Percentiles rank a stretch among this genome's conserved stretches.
Conservation (phyloP, 345 rosid genomes). For the Pistacia vera region DNA sequence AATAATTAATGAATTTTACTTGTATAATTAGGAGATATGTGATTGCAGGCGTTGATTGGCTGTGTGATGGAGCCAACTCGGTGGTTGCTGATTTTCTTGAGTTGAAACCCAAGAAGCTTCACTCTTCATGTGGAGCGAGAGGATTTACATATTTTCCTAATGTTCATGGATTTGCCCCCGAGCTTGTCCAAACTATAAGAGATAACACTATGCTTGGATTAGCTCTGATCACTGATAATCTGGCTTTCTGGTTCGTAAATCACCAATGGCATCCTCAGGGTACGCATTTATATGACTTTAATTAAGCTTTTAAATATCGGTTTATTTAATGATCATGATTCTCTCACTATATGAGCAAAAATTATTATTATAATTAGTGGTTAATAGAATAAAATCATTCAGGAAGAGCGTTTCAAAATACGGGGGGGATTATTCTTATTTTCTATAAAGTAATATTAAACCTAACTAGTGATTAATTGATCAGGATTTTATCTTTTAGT, state of each 20-base stretch:
- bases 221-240: constrained; percentile 33
- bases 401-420: too few relatives aligned
- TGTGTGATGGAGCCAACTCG: constrained; percentile 59
- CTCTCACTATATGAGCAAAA: too few relatives aligned
- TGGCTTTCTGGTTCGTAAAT: constrained; percentile 44
- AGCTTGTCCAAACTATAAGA: constrained; percentile 21
- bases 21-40: too few relatives aligned
- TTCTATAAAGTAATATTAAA: too few relatives aligned
- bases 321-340: too few relatives aligned
- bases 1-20: too few relatives aligned
- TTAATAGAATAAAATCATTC: too few relatives aligned
- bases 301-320: too few relatives aligned
- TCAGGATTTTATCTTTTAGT: too few relatives aligned
- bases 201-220: constrained; percentile 32
- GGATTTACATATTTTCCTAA: constrained; percentile 47
- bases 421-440: too few relatives aligned
- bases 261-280: constrained; percentile 22
- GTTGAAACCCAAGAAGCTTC: constrained; percentile 32
- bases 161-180: constrained; percentile 42
- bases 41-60: constrained; percentile 43
- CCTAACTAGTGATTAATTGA: too few relatives aligned
- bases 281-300: not conserved
- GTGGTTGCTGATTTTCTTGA: constrained; percentile 41
- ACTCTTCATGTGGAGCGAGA: constrained; percentile 39
- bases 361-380: too few relatives aligned